Conservation (phyloP, 1,139 yeast genomes). For the Blastobotrys malaysiensis region DNA sequence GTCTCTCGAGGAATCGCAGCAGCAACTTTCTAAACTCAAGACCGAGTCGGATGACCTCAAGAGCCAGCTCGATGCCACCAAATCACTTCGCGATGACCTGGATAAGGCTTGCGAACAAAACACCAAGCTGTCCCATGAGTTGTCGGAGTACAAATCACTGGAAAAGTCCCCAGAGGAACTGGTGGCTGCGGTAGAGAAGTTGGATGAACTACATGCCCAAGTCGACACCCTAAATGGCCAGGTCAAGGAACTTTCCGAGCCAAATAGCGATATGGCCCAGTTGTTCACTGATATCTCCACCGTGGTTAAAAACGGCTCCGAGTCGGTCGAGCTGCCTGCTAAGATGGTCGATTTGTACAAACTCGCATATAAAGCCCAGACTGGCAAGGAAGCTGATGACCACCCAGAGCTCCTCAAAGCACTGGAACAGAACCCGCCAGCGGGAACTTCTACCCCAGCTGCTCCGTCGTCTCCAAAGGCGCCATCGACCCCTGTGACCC, state of each 20-base stretch:
- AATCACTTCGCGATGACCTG: neutral
- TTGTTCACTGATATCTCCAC: neutral
- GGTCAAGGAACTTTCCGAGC: neutral
- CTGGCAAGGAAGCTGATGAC: neutral
- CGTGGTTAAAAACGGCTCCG: neutral
- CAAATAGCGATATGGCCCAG: neutral
- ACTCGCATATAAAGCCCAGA: neutral
- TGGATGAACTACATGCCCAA: neutral
- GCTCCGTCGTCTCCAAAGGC: neutral
- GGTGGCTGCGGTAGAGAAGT: neutral
- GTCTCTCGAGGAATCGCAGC: conserved; percentile 6
- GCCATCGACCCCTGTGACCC: neutral
- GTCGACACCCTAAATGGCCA: neutral
- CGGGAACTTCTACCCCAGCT: neutral
- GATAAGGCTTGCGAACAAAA: too few species aligned
- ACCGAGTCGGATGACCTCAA: conserved; percentile 7
- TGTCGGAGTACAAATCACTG: neutral
- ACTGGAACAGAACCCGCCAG: neutral
- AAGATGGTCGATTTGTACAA: neutral
- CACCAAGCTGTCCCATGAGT: neutral
- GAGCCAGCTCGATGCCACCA: neutral
- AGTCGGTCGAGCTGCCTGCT: neutral
- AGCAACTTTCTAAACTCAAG: conserved; percentile 4
- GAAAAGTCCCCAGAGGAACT: conserved; percentile 1
- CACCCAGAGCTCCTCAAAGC: neutral